Percentiles rank a stretch among this genome's conserved stretches.
Conservation (phyloP, 352 stramenopile species). For the Phytophthora hibernalis region DNA sequence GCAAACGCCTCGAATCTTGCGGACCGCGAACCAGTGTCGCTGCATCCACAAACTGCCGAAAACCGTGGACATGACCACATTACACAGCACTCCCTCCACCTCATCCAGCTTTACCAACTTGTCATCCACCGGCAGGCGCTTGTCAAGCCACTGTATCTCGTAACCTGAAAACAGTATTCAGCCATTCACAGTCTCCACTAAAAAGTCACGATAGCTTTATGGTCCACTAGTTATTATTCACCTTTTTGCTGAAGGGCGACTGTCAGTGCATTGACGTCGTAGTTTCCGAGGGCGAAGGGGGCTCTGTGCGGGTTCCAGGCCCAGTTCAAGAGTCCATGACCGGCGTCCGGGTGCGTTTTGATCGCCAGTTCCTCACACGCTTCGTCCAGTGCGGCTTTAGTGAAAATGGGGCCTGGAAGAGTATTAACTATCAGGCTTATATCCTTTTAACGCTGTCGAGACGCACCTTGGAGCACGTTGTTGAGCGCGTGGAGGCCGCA, state of each 20-base stretch:
- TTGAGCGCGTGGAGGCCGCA: slow-evolving; percentile 87
- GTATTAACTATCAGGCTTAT: slow-evolving; percentile 4
- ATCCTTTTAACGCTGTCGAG: background rate
- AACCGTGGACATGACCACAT: slow-evolving; percentile 60
- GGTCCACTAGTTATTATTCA: slow-evolving; percentile 19
- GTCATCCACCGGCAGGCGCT: slow-evolving; percentile 49
- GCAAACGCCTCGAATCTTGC: slow-evolving; percentile 63
- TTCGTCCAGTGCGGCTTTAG: slow-evolving; percentile 54
- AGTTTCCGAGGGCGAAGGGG: slow-evolving; percentile 78
- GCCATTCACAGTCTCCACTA: background rate
- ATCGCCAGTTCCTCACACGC: slow-evolving; percentile 50
- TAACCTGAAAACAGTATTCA: slow-evolving; percentile 48
- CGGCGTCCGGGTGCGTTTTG: slow-evolving; percentile 12
- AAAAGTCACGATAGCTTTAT: background rate
- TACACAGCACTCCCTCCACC: slow-evolving; percentile 69
- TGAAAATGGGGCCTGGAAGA: slow-evolving; percentile 52
- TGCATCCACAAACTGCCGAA: slow-evolving; percentile 63
- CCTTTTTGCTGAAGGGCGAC: slow-evolving; percentile 66
- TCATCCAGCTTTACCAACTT: slow-evolving; percentile 55
- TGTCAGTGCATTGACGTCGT: slow-evolving; percentile 82
- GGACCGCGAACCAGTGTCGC: slow-evolving; percentile 85
- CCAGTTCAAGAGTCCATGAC: slow-evolving; percentile 30
- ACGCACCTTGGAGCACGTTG: slow-evolving; percentile 74
- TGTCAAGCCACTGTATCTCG: slow-evolving; percentile 75
- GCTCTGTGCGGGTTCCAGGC: slow-evolving; percentile 73